Base-by-base conservation (phyloP, 2,329 filamentous ascomycete genomes). In the Aureobasidium sp. region DNA sequence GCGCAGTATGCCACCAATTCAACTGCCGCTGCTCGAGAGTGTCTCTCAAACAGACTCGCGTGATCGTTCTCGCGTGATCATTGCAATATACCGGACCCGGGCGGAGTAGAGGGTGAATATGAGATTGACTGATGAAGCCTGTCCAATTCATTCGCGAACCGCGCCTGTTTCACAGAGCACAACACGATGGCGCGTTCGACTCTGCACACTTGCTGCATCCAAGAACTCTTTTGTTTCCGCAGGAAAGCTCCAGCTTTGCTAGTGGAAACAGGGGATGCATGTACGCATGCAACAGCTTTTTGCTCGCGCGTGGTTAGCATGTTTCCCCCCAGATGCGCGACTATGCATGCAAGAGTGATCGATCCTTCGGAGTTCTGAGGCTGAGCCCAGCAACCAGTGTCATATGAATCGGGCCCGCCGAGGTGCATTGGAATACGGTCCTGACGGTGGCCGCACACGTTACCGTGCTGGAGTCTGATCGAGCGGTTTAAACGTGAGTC, bases 241-340 rank as follows among this genome's bases (percentile, higher is more conserved):
- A 20, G 31, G 15, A n/a, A 11, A 11, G 3, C 22, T 36, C n/a
- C 34, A 29, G 36, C 36, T 22, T 37, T 29, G 22, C 20, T 41
- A 41, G 51, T 55, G 51, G 51, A 55, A 55, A 55, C 51, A 41
- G 36, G 36, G 17, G 22, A 29, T 55, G 51, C 36, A 41, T 55
- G 41, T 55, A 27, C 36, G 15, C 29, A 15, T 20, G 36, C 14
- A 29, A 29, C 36, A 55, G 51, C 36, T 52, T 55, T 55, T n/a
- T 39, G 51, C 15, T 41, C 14, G 51, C 12, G 51, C 48, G 31
- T 51, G 4, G 1, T n/a, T 51, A 36, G n/a, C n/a, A 14, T 7
- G n/a, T 36, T 20, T 52, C 6, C 12, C 9, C 25, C 31, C 31
- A 34, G 5, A 6, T 11, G 34, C 31, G 34, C 20, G 31, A 37